Percentiles rank a stretch among this genome's conserved stretches.
These are phyloP conservation scores for Ramularia collo-cygni DNA, from an alignment of 2,329 filamentous ascomycete species.

Conservation along the genomic window DNA sequence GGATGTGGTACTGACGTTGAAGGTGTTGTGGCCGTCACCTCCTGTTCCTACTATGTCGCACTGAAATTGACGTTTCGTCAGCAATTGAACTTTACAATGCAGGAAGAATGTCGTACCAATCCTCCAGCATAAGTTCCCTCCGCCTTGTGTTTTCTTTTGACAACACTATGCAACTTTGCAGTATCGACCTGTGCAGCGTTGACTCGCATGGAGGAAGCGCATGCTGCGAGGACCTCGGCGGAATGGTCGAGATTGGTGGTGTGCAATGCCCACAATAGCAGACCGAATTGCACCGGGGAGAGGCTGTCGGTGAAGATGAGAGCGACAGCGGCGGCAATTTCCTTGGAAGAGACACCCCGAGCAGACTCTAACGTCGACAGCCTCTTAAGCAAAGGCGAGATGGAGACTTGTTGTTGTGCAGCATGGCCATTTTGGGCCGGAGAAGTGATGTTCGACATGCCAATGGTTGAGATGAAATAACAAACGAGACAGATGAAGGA, in stretches of 20 bases:
- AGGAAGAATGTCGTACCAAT: conserved; percentile 52
- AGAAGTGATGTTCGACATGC: no score
- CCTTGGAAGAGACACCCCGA: conserved; percentile 56
- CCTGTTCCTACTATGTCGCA: conserved; percentile 97
- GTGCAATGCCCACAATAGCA: conserved; percentile 83
- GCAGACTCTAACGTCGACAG: conserved; percentile 47
- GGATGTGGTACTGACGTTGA: conserved; percentile 94
- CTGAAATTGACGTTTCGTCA: conserved; percentile 29
- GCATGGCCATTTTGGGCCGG: no score
- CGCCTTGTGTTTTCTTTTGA: conserved; percentile 53
- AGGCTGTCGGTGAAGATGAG: conserved; percentile 87
- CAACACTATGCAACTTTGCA: conserved; percentile 51
- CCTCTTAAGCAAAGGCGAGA: conserved; percentile 66
- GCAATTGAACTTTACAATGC: not conserved
- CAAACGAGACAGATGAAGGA: no score
- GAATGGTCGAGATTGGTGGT: conserved; percentile 81
- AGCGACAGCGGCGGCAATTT: conserved; percentile 85
- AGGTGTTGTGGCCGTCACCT: conserved; percentile 93
- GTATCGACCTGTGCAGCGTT: conserved; percentile 69
- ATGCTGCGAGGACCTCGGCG: conserved; percentile 78
- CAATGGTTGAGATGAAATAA: no score
- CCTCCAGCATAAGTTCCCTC: conserved; percentile 76
- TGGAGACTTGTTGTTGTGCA: no score
- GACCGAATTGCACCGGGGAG: conserved; percentile 80
- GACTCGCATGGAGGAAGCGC: conserved; percentile 74